These are phyloP conservation scores for Scheffersomyces stipitis DNA, from an alignment of 805 yeast genomes.

Conservation along the genomic window DNA sequence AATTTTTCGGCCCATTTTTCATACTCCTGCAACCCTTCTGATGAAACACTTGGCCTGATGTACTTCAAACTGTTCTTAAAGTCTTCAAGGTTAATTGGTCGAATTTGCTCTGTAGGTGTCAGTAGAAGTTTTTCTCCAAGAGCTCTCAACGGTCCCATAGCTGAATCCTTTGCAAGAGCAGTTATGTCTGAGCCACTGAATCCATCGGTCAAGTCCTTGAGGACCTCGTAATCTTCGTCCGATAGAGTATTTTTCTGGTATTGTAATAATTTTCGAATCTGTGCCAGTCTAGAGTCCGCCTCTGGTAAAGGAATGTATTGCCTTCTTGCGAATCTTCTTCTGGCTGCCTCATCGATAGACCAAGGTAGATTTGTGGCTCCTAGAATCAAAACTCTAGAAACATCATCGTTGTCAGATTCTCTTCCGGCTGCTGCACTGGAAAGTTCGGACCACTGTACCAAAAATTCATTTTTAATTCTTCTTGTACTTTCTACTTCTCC, in stretches of 20 bases:
- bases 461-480: constrained; percentile 87
- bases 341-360: constrained; percentile 96
- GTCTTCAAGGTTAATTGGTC: constrained; percentile 73
- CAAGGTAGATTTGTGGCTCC: constrained; percentile 97
- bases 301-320: constrained; percentile 96
- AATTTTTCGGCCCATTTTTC: constrained; percentile 86
- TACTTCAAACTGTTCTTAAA: constrained; percentile 72
- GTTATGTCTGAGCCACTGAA: constrained; percentile 94
- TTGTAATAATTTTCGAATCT: constrained; percentile 62
- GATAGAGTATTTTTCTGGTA: constrained; percentile 71
- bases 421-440: constrained; percentile 81
- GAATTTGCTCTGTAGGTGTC: constrained; percentile 69
- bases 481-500: constrained; percentile 88
- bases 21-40: constrained; percentile 73
- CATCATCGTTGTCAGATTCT: constrained; percentile 46
- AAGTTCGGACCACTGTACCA: constrained; percentile 92
- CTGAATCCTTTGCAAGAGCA: constrained; percentile 92
- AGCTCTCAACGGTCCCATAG: constrained; percentile 94
- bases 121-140: constrained; percentile 79
- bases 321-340: constrained; percentile 87
- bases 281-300: constrained; percentile 71
- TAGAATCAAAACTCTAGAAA: constrained; percentile 72
- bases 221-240: constrained; percentile 58
- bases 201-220: constrained; percentile 70
- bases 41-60: constrained; percentile 85